Percentiles rank a stretch among this genome's conserved stretches.
phyloP scores from a whole-genome alignment of 2,329 filamentous ascomycete species.

The Akanthomyces dipterigenus region DNA sequence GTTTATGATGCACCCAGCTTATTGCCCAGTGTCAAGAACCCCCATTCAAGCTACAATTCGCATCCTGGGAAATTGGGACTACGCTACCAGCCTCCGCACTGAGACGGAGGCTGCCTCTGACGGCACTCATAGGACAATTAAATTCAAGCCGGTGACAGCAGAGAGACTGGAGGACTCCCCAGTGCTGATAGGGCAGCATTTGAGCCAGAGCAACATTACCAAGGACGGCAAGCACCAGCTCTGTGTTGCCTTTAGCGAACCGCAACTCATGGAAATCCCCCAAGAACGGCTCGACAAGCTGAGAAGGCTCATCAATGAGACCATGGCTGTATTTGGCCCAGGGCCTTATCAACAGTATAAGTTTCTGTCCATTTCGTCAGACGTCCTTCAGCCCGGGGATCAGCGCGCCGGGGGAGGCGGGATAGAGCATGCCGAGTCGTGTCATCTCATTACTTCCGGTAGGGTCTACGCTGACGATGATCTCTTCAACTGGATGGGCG shows the following conservation, averaged over 20 bases:
- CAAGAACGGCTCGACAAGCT: conserved; percentile 6
- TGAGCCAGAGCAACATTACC: not conserved
- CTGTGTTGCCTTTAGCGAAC: conserved; percentile 5
- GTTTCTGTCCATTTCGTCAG: not conserved
- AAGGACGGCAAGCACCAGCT: conserved; percentile 9
- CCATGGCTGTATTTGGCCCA: not conserved
- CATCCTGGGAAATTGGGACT: conserved; percentile 4
- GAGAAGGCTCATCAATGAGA: not conserved
- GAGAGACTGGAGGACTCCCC: conserved; percentile 12
- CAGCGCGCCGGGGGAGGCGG: not conserved
- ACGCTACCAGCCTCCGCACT: not conserved
- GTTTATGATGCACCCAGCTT: conserved; percentile 7
- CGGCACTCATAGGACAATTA: not conserved
- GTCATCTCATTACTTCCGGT: not conserved
- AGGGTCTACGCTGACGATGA: not conserved
- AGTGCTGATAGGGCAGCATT: conserved; percentile 5
- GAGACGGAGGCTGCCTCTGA: not conserved
- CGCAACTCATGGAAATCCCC: not conserved
- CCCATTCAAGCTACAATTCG: conserved; percentile 4
- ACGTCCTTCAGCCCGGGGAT: not conserved
- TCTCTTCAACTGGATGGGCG: not conserved
- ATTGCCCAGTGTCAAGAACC: not conserved
- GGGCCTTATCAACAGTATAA: not conserved
- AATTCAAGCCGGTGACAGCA: not conserved
- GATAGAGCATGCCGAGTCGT: conserved; percentile 10